These are phyloP conservation scores for Pyrenochaeta sp. DNA, from an alignment of 2,329 filamentous ascomycete genomes.

Conservation along the genomic window DNA sequence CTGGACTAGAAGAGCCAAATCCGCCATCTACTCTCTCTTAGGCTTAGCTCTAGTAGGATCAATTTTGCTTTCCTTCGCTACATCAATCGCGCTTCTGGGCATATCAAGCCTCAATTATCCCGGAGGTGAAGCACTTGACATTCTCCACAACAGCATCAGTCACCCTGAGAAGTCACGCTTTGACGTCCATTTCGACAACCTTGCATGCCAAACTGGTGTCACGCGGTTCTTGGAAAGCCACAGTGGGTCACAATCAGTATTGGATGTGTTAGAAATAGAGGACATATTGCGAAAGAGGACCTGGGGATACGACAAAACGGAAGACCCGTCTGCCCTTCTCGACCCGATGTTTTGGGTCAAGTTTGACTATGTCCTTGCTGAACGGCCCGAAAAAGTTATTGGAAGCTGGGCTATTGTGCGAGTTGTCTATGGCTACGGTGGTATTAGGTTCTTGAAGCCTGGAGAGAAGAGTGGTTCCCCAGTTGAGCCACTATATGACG, in stretches of 20 bases:
- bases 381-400: constrained; percentile 57
- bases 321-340: constrained; percentile 56
- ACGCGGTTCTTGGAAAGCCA: constrained; percentile 62
- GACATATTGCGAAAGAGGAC: constrained; percentile 23
- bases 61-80: constrained; percentile 64
- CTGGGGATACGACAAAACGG: constrained; percentile 69
- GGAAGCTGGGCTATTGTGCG: constrained; percentile 61
- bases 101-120: constrained; percentile 93
- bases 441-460: constrained; percentile 57
- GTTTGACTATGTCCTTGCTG: constrained; percentile 67
- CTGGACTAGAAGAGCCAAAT: constrained; percentile 71
- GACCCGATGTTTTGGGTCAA: constrained; percentile 63
- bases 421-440: constrained; percentile 60
- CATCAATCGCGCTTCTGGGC: constrained; percentile 72
- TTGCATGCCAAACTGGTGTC: constrained; percentile 69
- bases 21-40: constrained; percentile 61
- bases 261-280: constrained; percentile 34
- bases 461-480: constrained; percentile 38
- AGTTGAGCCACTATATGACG: constrained; percentile 20
- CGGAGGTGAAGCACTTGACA: constrained; percentile 77
- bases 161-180: constrained; percentile 22
- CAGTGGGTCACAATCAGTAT: constrained; percentile 33
- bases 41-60: constrained; percentile 66
- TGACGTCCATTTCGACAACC: constrained; percentile 64
- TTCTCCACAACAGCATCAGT: constrained; percentile 45